Conservation (phyloP, 2,329 filamentous ascomycete genomes). For the Colletotrichum eleusines region DNA sequence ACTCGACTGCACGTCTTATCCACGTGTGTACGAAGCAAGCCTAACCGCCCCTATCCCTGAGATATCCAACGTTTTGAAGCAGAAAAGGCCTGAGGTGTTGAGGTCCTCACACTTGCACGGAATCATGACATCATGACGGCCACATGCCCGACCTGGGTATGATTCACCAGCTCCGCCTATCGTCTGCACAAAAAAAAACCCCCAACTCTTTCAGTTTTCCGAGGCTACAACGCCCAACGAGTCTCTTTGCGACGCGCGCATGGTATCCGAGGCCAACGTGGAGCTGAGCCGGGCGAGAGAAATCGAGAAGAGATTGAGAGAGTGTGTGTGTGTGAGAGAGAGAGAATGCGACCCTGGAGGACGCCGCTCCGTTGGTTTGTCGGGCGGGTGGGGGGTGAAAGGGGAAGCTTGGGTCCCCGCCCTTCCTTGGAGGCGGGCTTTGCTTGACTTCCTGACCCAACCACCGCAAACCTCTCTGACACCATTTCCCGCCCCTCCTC, state of each 20-base stretch:
- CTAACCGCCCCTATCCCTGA: not conserved
- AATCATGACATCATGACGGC: not conserved
- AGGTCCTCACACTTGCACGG: not conserved
- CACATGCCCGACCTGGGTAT: not conserved
- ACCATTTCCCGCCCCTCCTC: too few species aligned
- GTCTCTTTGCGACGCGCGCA: not conserved
- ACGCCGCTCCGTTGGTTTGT: not conserved
- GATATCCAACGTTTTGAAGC: not conserved
- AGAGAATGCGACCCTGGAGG: not conserved
- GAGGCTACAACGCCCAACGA: not conserved
- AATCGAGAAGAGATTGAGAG: too few species aligned
- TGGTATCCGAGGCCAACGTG: too few species aligned
- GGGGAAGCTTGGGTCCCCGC: not conserved
- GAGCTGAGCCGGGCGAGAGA: too few species aligned
- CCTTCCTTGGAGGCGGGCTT: too few species aligned
- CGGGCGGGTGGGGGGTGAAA: not conserved
- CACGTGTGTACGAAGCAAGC: not conserved
- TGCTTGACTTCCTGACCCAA: too few species aligned
- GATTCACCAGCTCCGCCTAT: not conserved
- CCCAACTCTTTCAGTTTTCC: not conserved
- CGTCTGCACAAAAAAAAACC: too few species aligned
- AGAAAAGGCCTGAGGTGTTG: not conserved
- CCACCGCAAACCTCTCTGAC: too few species aligned
- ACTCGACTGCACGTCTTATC: not conserved
- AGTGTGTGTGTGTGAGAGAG: too few species aligned